Percentiles rank a stretch among this genome's conserved stretches.
phyloP scores from a whole-genome alignment of 495 filamentous ascomycete genomes.

The Podospora fimiseda region DNA sequence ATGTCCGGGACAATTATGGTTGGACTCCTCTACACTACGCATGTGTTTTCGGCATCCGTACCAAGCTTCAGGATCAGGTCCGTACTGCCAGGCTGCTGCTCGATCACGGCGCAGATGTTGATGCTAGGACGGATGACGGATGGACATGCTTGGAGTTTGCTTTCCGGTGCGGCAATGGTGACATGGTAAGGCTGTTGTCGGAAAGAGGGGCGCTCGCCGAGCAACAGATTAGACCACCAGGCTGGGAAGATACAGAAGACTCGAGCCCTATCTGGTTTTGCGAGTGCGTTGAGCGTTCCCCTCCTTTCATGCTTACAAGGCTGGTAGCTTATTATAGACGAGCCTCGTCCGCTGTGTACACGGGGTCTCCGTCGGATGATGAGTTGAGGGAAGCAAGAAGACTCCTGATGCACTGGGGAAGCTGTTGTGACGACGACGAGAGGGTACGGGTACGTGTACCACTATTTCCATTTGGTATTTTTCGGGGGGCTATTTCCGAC shows the following conservation, averaged over 20 bases:
- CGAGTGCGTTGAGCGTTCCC: too few relatives aligned
- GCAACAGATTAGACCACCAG: neutral
- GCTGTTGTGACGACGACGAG: too few relatives aligned
- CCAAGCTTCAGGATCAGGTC: neutral
- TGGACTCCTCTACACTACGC: conserved; percentile 21
- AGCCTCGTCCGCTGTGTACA: too few relatives aligned
- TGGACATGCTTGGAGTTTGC: conserved; percentile 12
- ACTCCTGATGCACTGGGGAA: too few relatives aligned
- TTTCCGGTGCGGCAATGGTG: neutral
- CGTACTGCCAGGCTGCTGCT: conserved; percentile 1
- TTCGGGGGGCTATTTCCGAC: too few relatives aligned
- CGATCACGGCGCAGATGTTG: conserved; percentile 8
- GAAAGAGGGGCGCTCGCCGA: neutral
- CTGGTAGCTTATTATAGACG: too few relatives aligned
- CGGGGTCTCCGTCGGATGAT: too few relatives aligned
- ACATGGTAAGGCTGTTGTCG: neutral
- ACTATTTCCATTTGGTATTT: too few relatives aligned
- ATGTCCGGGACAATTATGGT: conserved; percentile 4
- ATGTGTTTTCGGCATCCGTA: conserved; percentile 10
- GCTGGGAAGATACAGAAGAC: neutral
- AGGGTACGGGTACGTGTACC: too few relatives aligned
- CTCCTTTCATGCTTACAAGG: too few relatives aligned
- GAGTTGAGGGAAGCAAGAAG: too few relatives aligned
- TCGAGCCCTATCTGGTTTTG: neutral
- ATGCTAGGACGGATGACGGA: neutral